These are phyloP conservation scores for Termitomyces sp. DNA, from an alignment of 768 basidiomycete genomes.

Conservation along the genomic window DNA sequence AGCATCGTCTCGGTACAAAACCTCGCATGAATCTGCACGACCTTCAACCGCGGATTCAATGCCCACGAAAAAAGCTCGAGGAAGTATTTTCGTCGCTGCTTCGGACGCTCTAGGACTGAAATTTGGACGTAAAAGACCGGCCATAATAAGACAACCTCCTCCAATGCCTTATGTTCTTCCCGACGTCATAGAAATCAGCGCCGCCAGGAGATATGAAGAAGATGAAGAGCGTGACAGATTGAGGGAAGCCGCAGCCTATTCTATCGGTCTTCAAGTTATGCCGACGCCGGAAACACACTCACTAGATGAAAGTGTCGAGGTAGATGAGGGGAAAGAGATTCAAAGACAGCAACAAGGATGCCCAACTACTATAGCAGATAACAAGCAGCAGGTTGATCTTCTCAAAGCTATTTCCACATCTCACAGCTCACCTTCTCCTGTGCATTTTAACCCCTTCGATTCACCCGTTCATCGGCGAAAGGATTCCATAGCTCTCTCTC, in stretches of 20 bases:
- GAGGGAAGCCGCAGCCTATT: constrained; percentile 69
- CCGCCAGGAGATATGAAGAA: constrained; percentile 51
- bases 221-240: constrained; percentile 72
- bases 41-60: constrained; percentile 20
- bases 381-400: constrained; percentile 6
- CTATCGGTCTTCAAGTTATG: constrained; percentile 61
- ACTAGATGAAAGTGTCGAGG: constrained; percentile 27
- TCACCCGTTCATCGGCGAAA: constrained; percentile 32
- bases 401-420: constrained; percentile 13
- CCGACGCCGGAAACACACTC: constrained; percentile 34
- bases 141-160: constrained; percentile 26
- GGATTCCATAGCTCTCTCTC: constrained; percentile 28
- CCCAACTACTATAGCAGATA: constrained; percentile 1
- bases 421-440: constrained; percentile 21
- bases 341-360: constrained; percentile 13
- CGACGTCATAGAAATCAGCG: constrained; percentile 70
- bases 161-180: constrained; percentile 43
- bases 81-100: constrained; percentile 47
- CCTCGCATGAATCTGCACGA: constrained; percentile 14
- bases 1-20: constrained; percentile 20
- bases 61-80: constrained; percentile 28
- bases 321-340: constrained; percentile 29
- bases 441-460: constrained; percentile 25
- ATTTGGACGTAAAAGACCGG: constrained; percentile 40
- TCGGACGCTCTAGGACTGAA: constrained; percentile 46